phyloP scores from a whole-genome alignment of 2,329 filamentous ascomycete species.

The Arthrobotrys pseudoclavata region DNA sequence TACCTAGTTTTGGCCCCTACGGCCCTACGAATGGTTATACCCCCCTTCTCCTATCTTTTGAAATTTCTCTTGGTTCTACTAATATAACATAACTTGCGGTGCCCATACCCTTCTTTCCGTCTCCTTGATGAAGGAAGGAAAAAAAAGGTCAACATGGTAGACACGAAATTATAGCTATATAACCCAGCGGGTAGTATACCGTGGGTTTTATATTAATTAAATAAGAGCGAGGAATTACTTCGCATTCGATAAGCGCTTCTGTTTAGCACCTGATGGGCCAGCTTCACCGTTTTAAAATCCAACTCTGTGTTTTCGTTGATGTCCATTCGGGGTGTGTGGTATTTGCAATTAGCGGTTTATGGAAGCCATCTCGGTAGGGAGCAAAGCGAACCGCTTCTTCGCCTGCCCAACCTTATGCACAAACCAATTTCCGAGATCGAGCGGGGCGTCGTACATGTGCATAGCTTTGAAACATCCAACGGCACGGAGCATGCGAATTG shows the following conservation, averaged over 20 bases:
- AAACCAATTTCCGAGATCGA: constrained; percentile 35
- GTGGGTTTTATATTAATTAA: constrained; percentile 1
- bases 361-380: constrained; percentile 5
- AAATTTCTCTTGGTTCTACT: too few species aligned
- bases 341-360: neutral
- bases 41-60: too few species aligned
- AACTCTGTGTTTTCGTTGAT: neutral
- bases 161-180: neutral
- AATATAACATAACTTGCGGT: too few species aligned
- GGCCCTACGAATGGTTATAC: too few species aligned
- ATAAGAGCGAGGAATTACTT: constrained; percentile 1
- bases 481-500: constrained; percentile 28
- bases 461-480: constrained; percentile 31
- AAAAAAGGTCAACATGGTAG: neutral
- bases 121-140: neutral
- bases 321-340: constrained; percentile 1
- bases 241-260: neutral
- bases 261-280: neutral
- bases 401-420: constrained; percentile 25
- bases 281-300: neutral
- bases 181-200: neutral
- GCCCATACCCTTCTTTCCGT: too few species aligned
- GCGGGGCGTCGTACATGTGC: constrained; percentile 25
- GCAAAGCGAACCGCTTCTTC: constrained; percentile 22
- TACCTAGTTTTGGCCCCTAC: too few species aligned